Evolutionary conservation across 2,329 filamentous ascomycete species (phyloP).

Genomic region (Diaporthe eres): DNA sequence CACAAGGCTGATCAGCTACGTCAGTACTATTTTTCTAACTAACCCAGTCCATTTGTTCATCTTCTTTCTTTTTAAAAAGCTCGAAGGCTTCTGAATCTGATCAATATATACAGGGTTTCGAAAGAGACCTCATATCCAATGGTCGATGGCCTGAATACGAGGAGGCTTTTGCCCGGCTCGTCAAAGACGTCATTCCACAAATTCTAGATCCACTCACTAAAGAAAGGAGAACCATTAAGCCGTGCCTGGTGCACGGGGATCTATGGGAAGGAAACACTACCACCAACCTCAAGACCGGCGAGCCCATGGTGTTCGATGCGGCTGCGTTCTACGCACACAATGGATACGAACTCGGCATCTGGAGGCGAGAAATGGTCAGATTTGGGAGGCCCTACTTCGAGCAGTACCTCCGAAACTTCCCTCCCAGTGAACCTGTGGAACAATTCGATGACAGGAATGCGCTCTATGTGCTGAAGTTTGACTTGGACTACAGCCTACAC

Average conservation of each 20-base stretch:
- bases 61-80: no score
- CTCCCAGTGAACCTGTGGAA: slow-evolving; percentile 28
- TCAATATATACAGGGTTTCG: neutral
- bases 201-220: neutral
- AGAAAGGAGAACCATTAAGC: slow-evolving; percentile 6
- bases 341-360: slow-evolving; percentile 13
- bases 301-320: slow-evolving; percentile 5
- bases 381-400: neutral
- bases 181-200: slow-evolving; percentile 5
- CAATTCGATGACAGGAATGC: slow-evolving; percentile 36
- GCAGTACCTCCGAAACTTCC: slow-evolving; percentile 32
- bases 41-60: no score
- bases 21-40: neutral
- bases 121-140: neutral
- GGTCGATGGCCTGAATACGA: slow-evolving; percentile 16
- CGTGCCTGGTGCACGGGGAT: slow-evolving; percentile 15
- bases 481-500: neutral
- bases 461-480: slow-evolving; percentile 28
- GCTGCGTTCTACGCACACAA: slow-evolving; percentile 26
- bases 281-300: slow-evolving; percentile 1
- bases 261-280: slow-evolving; percentile 19
- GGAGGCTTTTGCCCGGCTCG: neutral
- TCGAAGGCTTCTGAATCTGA: neutral
- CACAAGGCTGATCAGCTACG: slow-evolving; percentile 1
- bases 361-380: slow-evolving; percentile 6